Evolutionary conservation across 345 rosid species (phyloP), one percentile per base, ranked within the genome.

Genomic region (Corchorus capsularis): DNA sequence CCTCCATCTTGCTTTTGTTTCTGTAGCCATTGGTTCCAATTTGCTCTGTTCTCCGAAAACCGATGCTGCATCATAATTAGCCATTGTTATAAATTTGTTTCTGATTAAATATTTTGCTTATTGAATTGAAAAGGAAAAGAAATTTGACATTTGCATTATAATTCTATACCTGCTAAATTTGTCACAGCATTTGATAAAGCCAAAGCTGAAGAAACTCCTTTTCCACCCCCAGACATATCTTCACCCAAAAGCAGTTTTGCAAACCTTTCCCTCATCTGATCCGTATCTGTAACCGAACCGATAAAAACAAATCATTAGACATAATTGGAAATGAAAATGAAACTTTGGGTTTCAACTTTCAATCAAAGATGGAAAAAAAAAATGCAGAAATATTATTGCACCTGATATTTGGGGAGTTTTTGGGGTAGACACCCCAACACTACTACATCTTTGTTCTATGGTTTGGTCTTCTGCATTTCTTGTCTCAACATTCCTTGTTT

Each of bases 191-290:
- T 91, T 43, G 94, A 90, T 83, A 90, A 82, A 72, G 94, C 92
- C 78, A 89, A 54, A 60, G 94, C 94, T 2, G 91, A 91, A 53
- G 91, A 89, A 79, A 87, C 93, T 46, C 95, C 93, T 72, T 89
- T 91, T 35, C 95, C 95, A 11, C 93, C 93, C 3, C 95, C 95
- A 6, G 95, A 91, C 95, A 91, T 91, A 49, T 91, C 95, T 83
- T 91, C 95, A 35, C 93, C 95, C 73, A 91, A 55, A 43, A 91
- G 90, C 86, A 91, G 65, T 85, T 89, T 91, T 1, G 88, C 78
- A 78, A 91, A 91, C 81, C 75, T 89, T 53, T 89, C 95, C 89
- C 87, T 89, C 90, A 91, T 87, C 80, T 80, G 14, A 17, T 91
- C 93, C 84, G 81, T 74, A 20, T 86, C 94, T 91, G 83, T 12